phyloP scores from a whole-genome alignment of 306 rosid genomes.

The Inga oerstediana region DNA sequence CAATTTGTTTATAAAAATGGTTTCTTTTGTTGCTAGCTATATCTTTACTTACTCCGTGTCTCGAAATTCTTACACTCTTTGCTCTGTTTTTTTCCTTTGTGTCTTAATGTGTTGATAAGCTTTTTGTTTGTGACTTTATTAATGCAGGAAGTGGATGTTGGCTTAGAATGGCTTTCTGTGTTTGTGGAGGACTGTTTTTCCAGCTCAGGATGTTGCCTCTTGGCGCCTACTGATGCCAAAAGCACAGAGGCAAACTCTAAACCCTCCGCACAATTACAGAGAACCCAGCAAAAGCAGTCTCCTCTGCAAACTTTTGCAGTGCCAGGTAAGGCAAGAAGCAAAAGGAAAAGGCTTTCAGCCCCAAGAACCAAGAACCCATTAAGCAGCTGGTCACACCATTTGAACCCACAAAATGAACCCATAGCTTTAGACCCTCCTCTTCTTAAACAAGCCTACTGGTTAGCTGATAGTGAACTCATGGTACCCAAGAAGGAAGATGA shows the following conservation, averaged over 20 bases:
- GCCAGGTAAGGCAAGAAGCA: constrained; percentile 79
- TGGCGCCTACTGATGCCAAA: constrained; percentile 40
- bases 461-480: constrained; percentile 64
- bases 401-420: constrained; percentile 45
- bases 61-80: not conserved
- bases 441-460: constrained; percentile 65
- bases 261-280: constrained; percentile 43
- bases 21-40: constrained; percentile 16
- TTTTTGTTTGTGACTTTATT: not conserved
- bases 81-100: constrained; percentile 6
- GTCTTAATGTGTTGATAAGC: not conserved
- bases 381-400: constrained; percentile 42
- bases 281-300: constrained; percentile 26
- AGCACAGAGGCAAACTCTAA: constrained; percentile 34
- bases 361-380: constrained; percentile 45
- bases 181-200: constrained; percentile 80
- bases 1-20: not conserved
- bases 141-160: constrained; percentile 65
- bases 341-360: constrained; percentile 60
- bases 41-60: constrained; percentile 17
- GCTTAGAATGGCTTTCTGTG: constrained; percentile 73
- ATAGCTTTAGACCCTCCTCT: constrained; percentile 54
- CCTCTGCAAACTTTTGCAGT: constrained; percentile 46
- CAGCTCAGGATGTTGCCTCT: constrained; percentile 53
- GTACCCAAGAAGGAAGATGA: constrained; percentile 43